Evolutionary conservation across 106 monocot species (phyloP), one percentile per base, ranked within the genome.

Genomic region (Platanthera zijinensis): DNA sequence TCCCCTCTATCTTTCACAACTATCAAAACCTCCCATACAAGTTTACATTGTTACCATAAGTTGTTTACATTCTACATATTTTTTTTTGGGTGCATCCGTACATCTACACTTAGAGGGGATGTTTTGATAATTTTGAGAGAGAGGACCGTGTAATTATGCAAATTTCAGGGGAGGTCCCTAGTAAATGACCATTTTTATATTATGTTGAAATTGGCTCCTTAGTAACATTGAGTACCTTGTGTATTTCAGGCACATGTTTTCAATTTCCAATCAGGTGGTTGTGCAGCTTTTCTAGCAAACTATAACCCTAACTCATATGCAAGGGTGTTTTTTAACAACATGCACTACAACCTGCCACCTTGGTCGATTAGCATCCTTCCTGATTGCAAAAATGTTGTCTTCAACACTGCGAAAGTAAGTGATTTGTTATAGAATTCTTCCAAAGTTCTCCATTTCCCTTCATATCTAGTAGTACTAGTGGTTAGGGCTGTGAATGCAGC

Each of bases 311-410:
- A 91, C 68, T 84, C 91, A 6, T 80, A 74, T 74, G 85, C 89
- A 53, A 88, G 72, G 77, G 91, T 97, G 25, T 64, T 94, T 76
- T 94, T 97, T 79, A 97, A 97, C 74, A 92, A 90, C 76, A 80
- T 84, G 83, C 94, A 97, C 56, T 97, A 94, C 73, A 89, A 79
- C 71, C 76, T 97, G 53, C 94, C 97, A 69, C 91, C 97, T 75
- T 97, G 97, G 94, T 97, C 97, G 12, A 92, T 88, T 64, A 97
- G 94, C 86, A 88, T 97, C 76, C 91, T 97, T 85, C 94, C 97
- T 56, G 96, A 97, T 74, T 97, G 96, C 86, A 87, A 79, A 76
- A 93, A 91, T 78, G 91, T 88, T 3, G 87, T 93, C 46, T 97
- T 88, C 63, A 97, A 91, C 74, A 93, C 91, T 74, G 93, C 96